Evolutionary conservation across 1,284 basidiomycete species (phyloP).

Genomic region (Rhizoctonia solani): DNA sequence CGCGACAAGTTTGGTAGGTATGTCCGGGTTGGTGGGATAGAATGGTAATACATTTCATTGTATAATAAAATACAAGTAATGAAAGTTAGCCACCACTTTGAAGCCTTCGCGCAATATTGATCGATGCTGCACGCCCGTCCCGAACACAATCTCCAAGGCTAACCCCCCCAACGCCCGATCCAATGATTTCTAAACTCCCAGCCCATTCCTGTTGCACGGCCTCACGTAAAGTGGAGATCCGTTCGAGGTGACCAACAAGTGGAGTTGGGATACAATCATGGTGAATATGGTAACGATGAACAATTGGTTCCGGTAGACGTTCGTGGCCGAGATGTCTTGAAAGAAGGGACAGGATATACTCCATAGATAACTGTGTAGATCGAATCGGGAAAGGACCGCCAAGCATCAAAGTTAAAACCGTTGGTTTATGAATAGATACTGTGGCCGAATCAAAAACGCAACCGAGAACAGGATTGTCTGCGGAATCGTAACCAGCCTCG

Average conservation of each 20-base stretch:
- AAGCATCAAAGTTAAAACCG: slow-evolving; percentile 89
- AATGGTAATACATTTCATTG: background rate
- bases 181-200: slow-evolving; percentile 71
- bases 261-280: slow-evolving; percentile 82
- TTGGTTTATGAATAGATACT: slow-evolving; percentile 60
- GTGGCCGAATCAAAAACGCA: slow-evolving; percentile 84
- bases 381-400: slow-evolving; percentile 66
- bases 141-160: slow-evolving; percentile 90
- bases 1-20: background rate
- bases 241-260: slow-evolving; percentile 69
- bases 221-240: slow-evolving; percentile 65
- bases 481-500: slow-evolving; percentile 51
- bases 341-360: slow-evolving; percentile 52
- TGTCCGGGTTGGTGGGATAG: slow-evolving; percentile 13
- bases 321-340: slow-evolving; percentile 42
- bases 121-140: slow-evolving; percentile 57
- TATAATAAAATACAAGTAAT: background rate
- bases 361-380: slow-evolving; percentile 51
- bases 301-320: slow-evolving; percentile 61
- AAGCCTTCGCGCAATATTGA: background rate
- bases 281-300: slow-evolving; percentile 62
- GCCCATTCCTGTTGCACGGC: slow-evolving; percentile 57
- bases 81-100: no score
- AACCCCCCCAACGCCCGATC: slow-evolving; percentile 87
- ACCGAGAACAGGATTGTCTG: slow-evolving; percentile 60